Evolutionary conservation across 164 flowering plant genomes (phyloP), one percentile per base, ranked within the genome.

Genomic region (Tinospora cordifolia): DNA sequence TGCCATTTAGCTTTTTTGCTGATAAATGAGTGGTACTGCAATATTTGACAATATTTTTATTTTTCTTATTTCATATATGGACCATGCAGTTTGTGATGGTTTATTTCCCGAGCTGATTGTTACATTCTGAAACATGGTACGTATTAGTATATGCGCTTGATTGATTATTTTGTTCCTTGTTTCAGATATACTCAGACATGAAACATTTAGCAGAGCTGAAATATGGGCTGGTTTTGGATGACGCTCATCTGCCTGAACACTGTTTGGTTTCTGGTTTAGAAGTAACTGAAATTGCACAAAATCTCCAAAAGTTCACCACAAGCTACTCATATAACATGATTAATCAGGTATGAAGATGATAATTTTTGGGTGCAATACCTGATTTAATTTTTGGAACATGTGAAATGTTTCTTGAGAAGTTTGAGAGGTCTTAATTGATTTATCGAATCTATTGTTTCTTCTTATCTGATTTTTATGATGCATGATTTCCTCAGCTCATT

Each of bases 171-270:
- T 62, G 68, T 71, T 30, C 26, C 67, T 63, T 34, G 44, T 39
- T 70, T 46, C 78, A 78, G 81, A 72, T 68, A 65, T 78, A 78
- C 72, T 65, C 73, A 27, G 81, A 78, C 46, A 78, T 78, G 81
- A 78, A 70, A 62, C 78, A 75, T 26, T 58, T 78, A 63, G 81
- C 81, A 11, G 76, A 75, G 39, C 27, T 78, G 70, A 78, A 78
- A 63, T 78, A 78, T 69, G 78, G 76, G 39, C 68, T 78, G 38
- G 68, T 69, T 49, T 51, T 51, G 59, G 73, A 72, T 72, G 78
- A 75, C 39, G 74, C 71, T 71, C 78, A 72, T 69, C 66, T 75
- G 38, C 73, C 78, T 62, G 75, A 47, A 46, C 66, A 63, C 36
- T 69, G 69, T 22, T 69, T 72, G 59, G 72, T 69, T 34, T 34